Evolutionary conservation across 768 basidiomycete genomes (phyloP).

Genomic region (Glaciozyma martinii): DNA sequence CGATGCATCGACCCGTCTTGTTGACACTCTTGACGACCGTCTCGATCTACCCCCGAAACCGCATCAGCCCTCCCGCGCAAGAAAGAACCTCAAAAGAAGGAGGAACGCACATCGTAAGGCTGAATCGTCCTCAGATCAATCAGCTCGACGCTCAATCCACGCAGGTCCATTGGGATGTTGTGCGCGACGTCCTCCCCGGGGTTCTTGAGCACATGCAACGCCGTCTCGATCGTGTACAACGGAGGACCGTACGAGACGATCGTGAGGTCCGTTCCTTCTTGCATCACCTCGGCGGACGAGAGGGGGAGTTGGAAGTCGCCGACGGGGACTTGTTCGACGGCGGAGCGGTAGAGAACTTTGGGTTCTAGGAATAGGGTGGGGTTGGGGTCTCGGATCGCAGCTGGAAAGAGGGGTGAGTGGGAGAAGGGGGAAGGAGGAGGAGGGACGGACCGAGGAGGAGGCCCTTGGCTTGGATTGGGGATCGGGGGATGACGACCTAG

Average conservation of each 20-base stretch:
- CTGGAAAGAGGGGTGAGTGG: constrained; percentile 25
- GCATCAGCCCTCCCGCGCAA: background rate
- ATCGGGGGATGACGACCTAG: constrained; percentile 75
- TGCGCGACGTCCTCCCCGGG: constrained; percentile 57
- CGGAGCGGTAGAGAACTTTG: constrained; percentile 82
- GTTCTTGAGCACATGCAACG: constrained; percentile 59
- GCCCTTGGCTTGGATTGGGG: constrained; percentile 92
- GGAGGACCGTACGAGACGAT: constrained; percentile 90
- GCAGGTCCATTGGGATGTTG: constrained; percentile 53
- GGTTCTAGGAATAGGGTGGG: constrained; percentile 95
- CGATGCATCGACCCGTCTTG: constrained; percentile 70
- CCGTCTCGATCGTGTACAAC: constrained; percentile 77
- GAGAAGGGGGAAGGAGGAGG: background rate
- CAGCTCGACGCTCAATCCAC: constrained; percentile 53
- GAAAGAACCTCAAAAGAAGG: background rate
- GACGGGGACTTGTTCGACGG: constrained; percentile 84
- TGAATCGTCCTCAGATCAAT: constrained; percentile 83
- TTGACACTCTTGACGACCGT: constrained; percentile 72
- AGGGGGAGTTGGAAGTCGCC: constrained; percentile 81
- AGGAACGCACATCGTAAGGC: constrained; percentile 58
- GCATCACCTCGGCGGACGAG: constrained; percentile 61
- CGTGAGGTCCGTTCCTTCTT: constrained; percentile 72
- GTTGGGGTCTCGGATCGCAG: constrained; percentile 82
- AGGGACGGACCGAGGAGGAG: constrained; percentile 49
- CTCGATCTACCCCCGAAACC: constrained; percentile 44